phyloP scores from a whole-genome alignment of 768 basidiomycete genomes.

The Sporobolomyces roseus region DNA sequence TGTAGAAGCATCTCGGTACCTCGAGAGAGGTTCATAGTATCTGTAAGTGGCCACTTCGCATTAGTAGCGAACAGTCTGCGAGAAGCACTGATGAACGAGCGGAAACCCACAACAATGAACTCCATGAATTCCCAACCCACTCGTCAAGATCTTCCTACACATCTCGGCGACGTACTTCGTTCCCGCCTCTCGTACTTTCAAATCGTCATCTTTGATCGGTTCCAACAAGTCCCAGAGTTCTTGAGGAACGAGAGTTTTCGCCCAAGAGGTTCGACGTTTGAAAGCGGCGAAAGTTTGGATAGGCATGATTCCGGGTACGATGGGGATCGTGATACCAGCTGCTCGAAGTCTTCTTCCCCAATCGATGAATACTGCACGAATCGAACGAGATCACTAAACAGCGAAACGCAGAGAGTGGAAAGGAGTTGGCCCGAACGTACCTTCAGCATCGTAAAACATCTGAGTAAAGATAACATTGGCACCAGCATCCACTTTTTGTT shows the following conservation, averaged over 20 bases:
- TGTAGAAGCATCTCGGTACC: constrained; percentile 92
- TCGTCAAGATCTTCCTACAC: constrained; percentile 79
- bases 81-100: constrained; percentile 44
- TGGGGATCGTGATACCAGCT: constrained; percentile 77
- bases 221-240: constrained; percentile 64
- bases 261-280: constrained; percentile 79
- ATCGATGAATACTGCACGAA: constrained; percentile 66
- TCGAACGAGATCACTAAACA: background rate
- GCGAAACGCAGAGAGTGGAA: background rate
- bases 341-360: constrained; percentile 65
- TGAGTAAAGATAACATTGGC: constrained; percentile 96
- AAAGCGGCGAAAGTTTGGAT: constrained; percentile 95
- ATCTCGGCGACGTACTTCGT: constrained; percentile 92
- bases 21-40: constrained; percentile 95
- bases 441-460: constrained; percentile 89
- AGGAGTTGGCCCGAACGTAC: constrained; percentile 1
- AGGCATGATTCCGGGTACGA: constrained; percentile 96
- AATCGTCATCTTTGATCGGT: constrained; percentile 82
- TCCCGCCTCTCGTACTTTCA: constrained; percentile 88
- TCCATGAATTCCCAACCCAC: constrained; percentile 75
- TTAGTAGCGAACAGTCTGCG: background rate
- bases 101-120: constrained; percentile 77
- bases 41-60: background rate
- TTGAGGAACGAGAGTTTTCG: constrained; percentile 71
- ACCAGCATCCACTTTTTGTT: constrained; percentile 86